Evolutionary conservation across 495 filamentous ascomycete species (phyloP).

Genomic region (Daldinia caldariorum): DNA sequence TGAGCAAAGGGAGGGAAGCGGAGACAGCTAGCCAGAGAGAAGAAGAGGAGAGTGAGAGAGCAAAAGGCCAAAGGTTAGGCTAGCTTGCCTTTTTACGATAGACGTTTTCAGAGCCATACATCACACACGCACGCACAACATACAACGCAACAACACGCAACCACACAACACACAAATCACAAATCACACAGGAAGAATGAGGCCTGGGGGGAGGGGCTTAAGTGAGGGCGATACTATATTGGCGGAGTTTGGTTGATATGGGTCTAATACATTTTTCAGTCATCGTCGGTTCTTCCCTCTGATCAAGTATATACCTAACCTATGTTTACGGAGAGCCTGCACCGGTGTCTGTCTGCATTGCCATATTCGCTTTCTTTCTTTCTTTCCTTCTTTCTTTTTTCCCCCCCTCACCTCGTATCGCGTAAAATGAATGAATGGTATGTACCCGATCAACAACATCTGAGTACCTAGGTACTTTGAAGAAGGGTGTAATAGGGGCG

Average conservation of each 20-base stretch:
- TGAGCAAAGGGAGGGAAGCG: slow-evolving; percentile 2
- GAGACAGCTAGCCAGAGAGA: slow-evolving; percentile 32
- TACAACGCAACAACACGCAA: not conserved
- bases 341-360: slow-evolving; percentile 5
- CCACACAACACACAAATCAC: not conserved
- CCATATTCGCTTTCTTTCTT: slow-evolving; percentile 2
- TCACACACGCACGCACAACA: not conserved
- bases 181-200: slow-evolving; percentile 36
- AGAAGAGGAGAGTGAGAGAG: not conserved
- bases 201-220: slow-evolving; percentile 35
- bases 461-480: not conserved
- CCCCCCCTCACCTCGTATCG: not conserved
- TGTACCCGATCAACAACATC: not conserved
- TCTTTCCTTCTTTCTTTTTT: slow-evolving; percentile 8
- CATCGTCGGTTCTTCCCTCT: slow-evolving; percentile 19
- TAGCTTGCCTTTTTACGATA: slow-evolving; percentile 44
- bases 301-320: not conserved
- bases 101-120: slow-evolving; percentile 34
- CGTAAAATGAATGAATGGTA: slow-evolving; percentile 18
- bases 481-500: not conserved
- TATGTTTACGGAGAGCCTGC: slow-evolving; percentile 20
- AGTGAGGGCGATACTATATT: slow-evolving; percentile 44
- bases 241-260: slow-evolving; percentile 52
- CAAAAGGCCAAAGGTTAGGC: not conserved
- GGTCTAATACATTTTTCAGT: slow-evolving; percentile 49